Evolutionary conservation across 495 filamentous ascomycete species (phyloP), one percentile per base, ranked within the genome.

Genomic region (Aspergillus bridgeri): DNA sequence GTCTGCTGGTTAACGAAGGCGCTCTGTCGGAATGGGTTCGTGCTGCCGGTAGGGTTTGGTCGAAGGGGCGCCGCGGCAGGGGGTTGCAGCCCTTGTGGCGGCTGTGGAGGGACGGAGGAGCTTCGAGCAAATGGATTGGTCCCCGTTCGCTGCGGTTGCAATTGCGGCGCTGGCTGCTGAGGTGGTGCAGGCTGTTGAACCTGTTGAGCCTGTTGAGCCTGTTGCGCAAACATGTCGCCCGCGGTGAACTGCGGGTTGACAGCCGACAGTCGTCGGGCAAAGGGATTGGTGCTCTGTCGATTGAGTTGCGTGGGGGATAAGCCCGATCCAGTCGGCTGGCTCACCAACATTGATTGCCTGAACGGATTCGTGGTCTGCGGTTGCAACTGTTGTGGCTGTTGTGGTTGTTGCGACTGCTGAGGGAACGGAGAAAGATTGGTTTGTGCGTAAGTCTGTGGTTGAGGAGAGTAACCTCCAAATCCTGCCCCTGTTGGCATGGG

Each of bases 1-100:
- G 90, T 96, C 38, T 86, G 81, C 64, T 93, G 89, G 63, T 95
- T 92, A 33, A 94, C 86, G 62, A 96, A 95, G 0, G 85, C 82
- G 51, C 86, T 88, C 69, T 96, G 91, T 8, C 93, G 83, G 83
- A 98, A 97, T 2, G 93, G 93, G 69, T 98, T 98, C 17, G 93
- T 98, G 64, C 86, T 92, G 7, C 92, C 93, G 2, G 94, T 96
- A 4, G 86, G 83, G 57, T 87, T 82, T 3, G 89, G 74, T 57
- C 84, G 84, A 8, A 91, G 68, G 19, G 81, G 75, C 8, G 80
- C 70, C 18, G 75, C 65, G 4, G 69, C 58, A 7, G 72, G 63
- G 33, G 74, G 65, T 33, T 77, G 72, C n/a, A 75, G 52, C 5
- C 66, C 67, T 51, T 67, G 62, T 21, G 63, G 48, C 49, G 69